These are phyloP conservation scores for Xylaria cubensis DNA, from an alignment of 495 filamentous ascomycete species.

Conservation along the genomic window DNA sequence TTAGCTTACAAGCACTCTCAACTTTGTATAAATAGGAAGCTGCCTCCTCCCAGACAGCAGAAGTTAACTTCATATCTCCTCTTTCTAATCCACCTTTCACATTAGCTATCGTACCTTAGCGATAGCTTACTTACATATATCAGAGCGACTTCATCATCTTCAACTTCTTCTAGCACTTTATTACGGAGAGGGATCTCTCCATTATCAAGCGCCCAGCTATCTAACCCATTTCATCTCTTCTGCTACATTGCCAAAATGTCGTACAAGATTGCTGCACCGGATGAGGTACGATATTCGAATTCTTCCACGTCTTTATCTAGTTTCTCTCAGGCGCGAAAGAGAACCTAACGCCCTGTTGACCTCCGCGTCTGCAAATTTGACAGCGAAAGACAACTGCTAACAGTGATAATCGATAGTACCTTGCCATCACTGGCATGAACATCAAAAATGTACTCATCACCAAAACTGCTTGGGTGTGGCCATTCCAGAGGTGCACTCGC, in stretches of 20 bases:
- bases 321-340: neutral
- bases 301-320: neutral
- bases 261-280: constrained; percentile 55
- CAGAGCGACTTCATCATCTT: neutral
- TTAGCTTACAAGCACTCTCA: neutral
- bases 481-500: constrained; percentile 65
- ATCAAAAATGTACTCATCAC: constrained; percentile 72
- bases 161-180: neutral
- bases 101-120: neutral
- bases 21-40: neutral
- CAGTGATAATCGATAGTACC: constrained; percentile 53
- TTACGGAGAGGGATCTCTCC: constrained; percentile 4
- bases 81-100: neutral
- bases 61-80: neutral
- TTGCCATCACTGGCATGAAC: constrained; percentile 81
- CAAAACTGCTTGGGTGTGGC: constrained; percentile 74
- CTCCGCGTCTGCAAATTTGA: neutral
- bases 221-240: neutral
- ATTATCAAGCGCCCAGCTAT: neutral
- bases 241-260: constrained; percentile 43
- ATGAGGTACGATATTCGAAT: constrained; percentile 39
- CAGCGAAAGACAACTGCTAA: constrained; percentile 32
- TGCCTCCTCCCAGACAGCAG: neutral
- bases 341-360: neutral
- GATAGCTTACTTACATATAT: neutral